Conservation (phyloP, 1,284 basidiomycete species). For the Porogramme epimiltina region DNA sequence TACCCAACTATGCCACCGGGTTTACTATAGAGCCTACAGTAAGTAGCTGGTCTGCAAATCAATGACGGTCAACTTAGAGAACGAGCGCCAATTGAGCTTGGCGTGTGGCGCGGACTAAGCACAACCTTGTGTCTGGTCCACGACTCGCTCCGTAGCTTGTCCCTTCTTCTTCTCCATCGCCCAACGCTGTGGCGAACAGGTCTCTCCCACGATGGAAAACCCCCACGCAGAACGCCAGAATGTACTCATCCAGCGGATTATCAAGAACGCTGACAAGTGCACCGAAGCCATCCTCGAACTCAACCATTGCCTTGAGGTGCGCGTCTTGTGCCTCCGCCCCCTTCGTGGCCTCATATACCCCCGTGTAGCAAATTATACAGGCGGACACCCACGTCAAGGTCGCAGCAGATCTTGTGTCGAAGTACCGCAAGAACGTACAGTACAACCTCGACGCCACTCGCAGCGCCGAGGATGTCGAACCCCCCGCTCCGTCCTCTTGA, state of each 20-base stretch:
- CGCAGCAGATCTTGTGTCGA: slow-evolving; percentile 76
- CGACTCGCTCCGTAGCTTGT: too few relatives aligned
- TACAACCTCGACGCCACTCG: slow-evolving; percentile 78
- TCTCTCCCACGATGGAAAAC: slow-evolving; percentile 88
- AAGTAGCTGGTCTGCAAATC: too few relatives aligned
- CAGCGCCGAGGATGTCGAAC: too few relatives aligned
- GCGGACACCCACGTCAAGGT: slow-evolving; percentile 74
- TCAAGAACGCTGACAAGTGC: slow-evolving; percentile 88
- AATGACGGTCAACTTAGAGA: too few relatives aligned
- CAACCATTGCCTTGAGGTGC: slow-evolving; percentile 75
- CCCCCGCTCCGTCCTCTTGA: too few relatives aligned
- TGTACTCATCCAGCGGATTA: slow-evolving; percentile 84
- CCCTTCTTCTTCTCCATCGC: too few relatives aligned
- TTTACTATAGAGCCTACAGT: too few relatives aligned
- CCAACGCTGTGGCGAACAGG: too few relatives aligned
- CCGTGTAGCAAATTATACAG: slow-evolving; percentile 62
- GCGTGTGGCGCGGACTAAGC: too few relatives aligned
- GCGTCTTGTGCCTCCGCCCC: slow-evolving; percentile 13
- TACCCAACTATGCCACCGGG: too few relatives aligned
- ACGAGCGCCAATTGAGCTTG: too few relatives aligned
- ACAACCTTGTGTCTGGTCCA: too few relatives aligned
- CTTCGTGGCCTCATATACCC: neutral
- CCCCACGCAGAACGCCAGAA: slow-evolving; percentile 91
- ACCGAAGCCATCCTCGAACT: slow-evolving; percentile 82
- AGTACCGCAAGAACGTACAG: slow-evolving; percentile 84